These are phyloP conservation scores for Geranium rotundifolium DNA, from an alignment of 345 rosid species.

Conservation along the genomic window DNA sequence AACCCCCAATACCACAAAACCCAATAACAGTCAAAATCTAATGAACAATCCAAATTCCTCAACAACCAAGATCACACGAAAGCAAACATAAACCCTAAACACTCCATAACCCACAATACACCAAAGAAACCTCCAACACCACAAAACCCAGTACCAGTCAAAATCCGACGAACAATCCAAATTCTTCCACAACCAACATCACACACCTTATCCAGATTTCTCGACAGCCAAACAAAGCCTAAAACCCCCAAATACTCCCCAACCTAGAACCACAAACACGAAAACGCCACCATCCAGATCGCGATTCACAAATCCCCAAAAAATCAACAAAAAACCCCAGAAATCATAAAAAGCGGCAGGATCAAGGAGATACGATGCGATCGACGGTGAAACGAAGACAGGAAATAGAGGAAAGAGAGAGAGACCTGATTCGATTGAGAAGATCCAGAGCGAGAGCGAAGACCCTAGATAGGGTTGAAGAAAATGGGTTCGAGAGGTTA, in stretches of 20 bases:
- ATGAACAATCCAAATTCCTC: too few relatives aligned
- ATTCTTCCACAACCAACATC: background rate
- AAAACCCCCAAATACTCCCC: background rate
- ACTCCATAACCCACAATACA: background rate
- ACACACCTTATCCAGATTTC: background rate
- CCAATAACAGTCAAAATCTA: too few relatives aligned
- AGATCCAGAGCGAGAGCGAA: too few relatives aligned
- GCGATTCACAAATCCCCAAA: background rate
- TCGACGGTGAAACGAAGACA: background rate
- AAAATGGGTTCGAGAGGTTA: too few relatives aligned
- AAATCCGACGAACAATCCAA: background rate
- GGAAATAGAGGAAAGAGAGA: background rate
- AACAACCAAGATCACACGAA: background rate
- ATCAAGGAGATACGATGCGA: background rate
- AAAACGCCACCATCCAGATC: background rate
- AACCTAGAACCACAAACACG: too few relatives aligned
- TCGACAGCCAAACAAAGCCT: background rate
- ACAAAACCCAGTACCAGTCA: background rate
- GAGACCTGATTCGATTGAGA: background rate
- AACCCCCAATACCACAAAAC: too few relatives aligned
- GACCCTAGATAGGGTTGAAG: too few relatives aligned
- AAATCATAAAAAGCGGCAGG: background rate
- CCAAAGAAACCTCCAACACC: background rate
- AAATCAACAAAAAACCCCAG: too few relatives aligned
- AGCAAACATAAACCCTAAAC: background rate